These are phyloP conservation scores for Theileria equi DNA, from an alignment of 169 alveolate species.

Conservation along the genomic window DNA sequence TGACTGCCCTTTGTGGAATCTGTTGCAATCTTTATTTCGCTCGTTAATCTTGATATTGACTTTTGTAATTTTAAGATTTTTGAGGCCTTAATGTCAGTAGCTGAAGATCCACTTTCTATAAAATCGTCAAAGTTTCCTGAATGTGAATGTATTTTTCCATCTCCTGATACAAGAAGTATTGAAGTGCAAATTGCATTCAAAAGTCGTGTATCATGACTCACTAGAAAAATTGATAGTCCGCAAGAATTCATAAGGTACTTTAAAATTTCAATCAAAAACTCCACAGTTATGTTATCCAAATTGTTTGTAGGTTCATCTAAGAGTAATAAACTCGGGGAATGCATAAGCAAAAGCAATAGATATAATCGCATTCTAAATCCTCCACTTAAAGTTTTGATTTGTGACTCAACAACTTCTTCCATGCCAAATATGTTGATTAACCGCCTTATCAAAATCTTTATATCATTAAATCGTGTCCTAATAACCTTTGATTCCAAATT, in stretches of 20 bases:
- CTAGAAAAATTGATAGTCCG: constrained; percentile 30
- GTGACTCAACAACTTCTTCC: constrained; percentile 41
- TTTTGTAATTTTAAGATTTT: constrained; percentile 15
- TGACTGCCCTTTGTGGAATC: constrained; percentile 26
- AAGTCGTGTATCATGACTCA: constrained; percentile 34
- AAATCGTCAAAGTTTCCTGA: constrained; percentile 49
- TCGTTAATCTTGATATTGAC: constrained; percentile 7
- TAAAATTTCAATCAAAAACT: constrained; percentile 28
- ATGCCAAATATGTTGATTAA: constrained; percentile 64
- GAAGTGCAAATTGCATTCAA: constrained; percentile 35
- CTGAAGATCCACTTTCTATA: constrained; percentile 34
- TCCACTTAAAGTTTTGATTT: constrained; percentile 63
- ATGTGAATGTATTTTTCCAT: constrained; percentile 25
- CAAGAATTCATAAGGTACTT: constrained; percentile 23
- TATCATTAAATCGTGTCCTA: background rate
- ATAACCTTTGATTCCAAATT: constrained; percentile 18
- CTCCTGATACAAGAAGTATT: constrained; percentile 54
- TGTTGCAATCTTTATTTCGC: constrained; percentile 5
- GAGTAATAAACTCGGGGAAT: constrained; percentile 57
- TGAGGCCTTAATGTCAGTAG: background rate
- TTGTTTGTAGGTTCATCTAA: constrained; percentile 77
- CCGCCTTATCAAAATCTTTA: constrained; percentile 39
- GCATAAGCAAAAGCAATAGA: constrained; percentile 58
- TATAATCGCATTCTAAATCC: constrained; percentile 72
- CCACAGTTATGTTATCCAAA: constrained; percentile 61